Evolutionary conservation across 164 flowering plant genomes (phyloP), one percentile per base, ranked within the genome.

Genomic region (Litsea cubeba): DNA sequence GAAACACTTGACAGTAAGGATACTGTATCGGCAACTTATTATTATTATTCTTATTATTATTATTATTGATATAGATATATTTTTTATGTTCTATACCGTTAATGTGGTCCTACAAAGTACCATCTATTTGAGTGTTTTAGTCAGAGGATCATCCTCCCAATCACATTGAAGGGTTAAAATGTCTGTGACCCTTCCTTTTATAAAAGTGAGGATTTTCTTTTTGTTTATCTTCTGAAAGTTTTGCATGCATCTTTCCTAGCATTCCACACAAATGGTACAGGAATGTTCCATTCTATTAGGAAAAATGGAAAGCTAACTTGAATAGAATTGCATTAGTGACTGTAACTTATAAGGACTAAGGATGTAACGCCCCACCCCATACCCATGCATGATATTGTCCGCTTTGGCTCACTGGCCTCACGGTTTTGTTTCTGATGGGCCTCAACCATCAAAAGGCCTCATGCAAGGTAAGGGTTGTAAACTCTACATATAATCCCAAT

Each of bases 1-100:
- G 97, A 95, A 87, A 93, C 93, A 57, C 77, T 93, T 75, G 97
- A 92, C 71, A 75, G 99, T 95, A 86, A 83, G 90, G 60, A 63
- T 23, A 71, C 18, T n/a, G 22, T 74, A 40, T 40, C 11, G 2
- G 50, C 40, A 32, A 30, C 50, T 49, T 63, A 11, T 40, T 30
- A 46, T 54, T 18, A 51, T 51, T 51, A 20, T 35, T 28, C 23
- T 51, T 17, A 51, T 51, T 51, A 12, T 12, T 54, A 14, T 54
- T 54, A 15, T 54, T 20, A 54, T 54, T 54, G n/a, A 3, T 30
- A 30, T 30, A 3, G 35, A 30, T 30, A 30, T 30, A 3, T 30
- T 15, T 54, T 8, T 54, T 15, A 17, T 54, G 60, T 54, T 54
- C n/a, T 15, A 54, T 54, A 15, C 12, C 60, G 0, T 54, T 54